Evolutionary conservation across 2,329 filamentous ascomycete genomes (phyloP).

Genomic region (Claviceps spartinae): DNA sequence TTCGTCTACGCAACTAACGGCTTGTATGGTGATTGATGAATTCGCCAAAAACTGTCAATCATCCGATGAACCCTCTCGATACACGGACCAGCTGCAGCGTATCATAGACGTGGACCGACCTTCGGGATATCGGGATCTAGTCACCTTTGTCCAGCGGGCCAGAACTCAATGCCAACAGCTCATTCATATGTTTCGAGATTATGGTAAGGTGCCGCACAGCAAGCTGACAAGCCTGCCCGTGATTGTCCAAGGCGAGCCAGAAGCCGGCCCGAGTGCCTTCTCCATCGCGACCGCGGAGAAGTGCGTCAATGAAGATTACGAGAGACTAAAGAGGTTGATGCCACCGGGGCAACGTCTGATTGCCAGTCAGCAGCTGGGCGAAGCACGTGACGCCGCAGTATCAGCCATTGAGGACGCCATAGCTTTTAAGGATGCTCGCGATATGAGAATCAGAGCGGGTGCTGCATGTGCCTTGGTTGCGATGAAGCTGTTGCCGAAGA

Average conservation of each 20-base stretch:
- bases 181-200: conserved; percentile 81
- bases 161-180: conserved; percentile 85
- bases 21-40: conserved; percentile 77
- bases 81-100: conserved; percentile 51
- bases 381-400: conserved; percentile 58
- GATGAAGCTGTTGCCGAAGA: conserved; percentile 82
- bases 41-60: conserved; percentile 51
- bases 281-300: conserved; percentile 79
- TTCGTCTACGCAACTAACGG: conserved; percentile 75
- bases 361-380: conserved; percentile 62
- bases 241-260: conserved; percentile 83
- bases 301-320: conserved; percentile 73
- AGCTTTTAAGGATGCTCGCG: conserved; percentile 63
- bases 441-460: conserved; percentile 74
- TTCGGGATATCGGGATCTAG: conserved; percentile 73
- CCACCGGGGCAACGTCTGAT: conserved; percentile 79
- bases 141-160: conserved; percentile 78
- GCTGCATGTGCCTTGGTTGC: conserved; percentile 80
- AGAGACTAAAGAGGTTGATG: conserved; percentile 77
- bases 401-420: conserved; percentile 69
- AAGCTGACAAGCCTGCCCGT: conserved; percentile 74
- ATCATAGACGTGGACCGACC: conserved; percentile 76
- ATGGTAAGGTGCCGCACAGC: conserved; percentile 63
- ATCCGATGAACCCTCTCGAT: conserved; percentile 32
- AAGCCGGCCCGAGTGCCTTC: conserved; percentile 86